A percentile compares a stretch with the other conserved stretches of the same genome.
Conservation (phyloP, 176 grass and related monocot genomes). For the Stipa capillata region DNA sequence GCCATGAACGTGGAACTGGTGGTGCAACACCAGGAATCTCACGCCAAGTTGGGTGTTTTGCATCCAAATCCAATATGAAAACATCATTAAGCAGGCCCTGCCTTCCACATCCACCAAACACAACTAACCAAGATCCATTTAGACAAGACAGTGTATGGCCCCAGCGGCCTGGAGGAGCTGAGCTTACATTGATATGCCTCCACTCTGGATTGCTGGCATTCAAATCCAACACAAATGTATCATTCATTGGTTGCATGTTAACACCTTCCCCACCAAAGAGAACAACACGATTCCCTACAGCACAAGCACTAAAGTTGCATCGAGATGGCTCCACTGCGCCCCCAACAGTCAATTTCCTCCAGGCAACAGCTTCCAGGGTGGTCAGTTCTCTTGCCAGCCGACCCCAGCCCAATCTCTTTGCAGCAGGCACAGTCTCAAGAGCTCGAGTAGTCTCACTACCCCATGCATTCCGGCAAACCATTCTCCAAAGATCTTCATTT, state of each 20-base stretch:
- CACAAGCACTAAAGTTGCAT: constrained; percentile 95
- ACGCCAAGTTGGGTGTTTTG: constrained; percentile 75
- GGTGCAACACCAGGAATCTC: constrained; percentile 88
- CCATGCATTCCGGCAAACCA: constrained; percentile 98
- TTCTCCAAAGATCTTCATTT: constrained; percentile 94
- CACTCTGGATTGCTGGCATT: constrained; percentile 87
- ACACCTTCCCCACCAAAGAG: constrained; percentile 89
- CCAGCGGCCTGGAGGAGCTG: constrained; percentile 83
- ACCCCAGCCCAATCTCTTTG: constrained; percentile 83
- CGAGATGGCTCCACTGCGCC: constrained; percentile 89
- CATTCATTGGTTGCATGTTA: constrained; percentile 98
- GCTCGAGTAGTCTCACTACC: constrained; percentile 74
- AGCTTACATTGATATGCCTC: constrained; percentile 74
- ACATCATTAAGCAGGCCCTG: constrained; percentile 88
- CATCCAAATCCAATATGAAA: constrained; percentile 92
- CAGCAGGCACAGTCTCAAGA: constrained; percentile 64
- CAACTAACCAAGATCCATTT: constrained; percentile 87
- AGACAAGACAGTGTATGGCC: constrained; percentile 80
- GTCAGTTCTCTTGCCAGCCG: constrained; percentile 75
- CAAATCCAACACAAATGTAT: constrained; percentile 91
- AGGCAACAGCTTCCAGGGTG: constrained; percentile 79
- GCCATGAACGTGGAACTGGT: constrained; percentile 82
- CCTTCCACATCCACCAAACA: constrained; percentile 82
- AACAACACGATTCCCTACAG: constrained; percentile 87
- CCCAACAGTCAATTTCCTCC: constrained; percentile 76